Evolutionary conservation across 257 asterid genomes (phyloP), one percentile per base, ranked within the genome.

Genomic region (Nicotiana otophora): DNA sequence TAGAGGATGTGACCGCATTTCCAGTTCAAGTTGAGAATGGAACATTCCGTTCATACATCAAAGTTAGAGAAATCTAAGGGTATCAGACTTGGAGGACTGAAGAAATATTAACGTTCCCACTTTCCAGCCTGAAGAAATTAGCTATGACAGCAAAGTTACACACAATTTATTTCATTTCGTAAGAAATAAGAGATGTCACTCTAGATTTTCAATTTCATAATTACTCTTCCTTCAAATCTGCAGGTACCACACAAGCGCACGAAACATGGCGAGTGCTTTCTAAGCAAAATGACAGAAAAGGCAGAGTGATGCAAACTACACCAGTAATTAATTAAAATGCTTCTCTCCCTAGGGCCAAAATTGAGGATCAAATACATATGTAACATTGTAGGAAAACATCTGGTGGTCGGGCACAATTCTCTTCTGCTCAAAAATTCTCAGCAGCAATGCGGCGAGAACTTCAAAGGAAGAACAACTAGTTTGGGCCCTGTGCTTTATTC

Each of bases 401-500:
- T 74, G 62, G 26, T 7, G 62, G 63, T 26, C 4, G 16, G 9
- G 7, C 0, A 14, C 60, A 46, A 48, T 15, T 74, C 33, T 31
- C 36, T 10, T 48, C 26, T 26, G 11, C 63, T 26, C 80, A 48
- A 7, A 48, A 48, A 7, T 23, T 74, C 63, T 15, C 80, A 51
- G 42, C 42, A 23, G 80, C 63, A 26, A 15, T 74, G 42, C 46
- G 3, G 26, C 16, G 10, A 34, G 46, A 75, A 75, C 26, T 51
- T 46, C 17, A 14, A 75, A 28, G 63, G 51, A 53, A 53, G 19
- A 53, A 14, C 17, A 26, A 60, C 78, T 83, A 83, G 23, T 80
- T 68, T 34, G 42, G 3, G 19, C 81, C 80, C 51, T 57, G 83
- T 31, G 83, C 80, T 69, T 92, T 90, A 9, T 83, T 88, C 85